A percentile compares a stretch with the other conserved stretches of the same genome.
Evolutionary conservation across 805 yeast genomes (phyloP).

Genomic region (Suhomyces faveliae): DNA sequence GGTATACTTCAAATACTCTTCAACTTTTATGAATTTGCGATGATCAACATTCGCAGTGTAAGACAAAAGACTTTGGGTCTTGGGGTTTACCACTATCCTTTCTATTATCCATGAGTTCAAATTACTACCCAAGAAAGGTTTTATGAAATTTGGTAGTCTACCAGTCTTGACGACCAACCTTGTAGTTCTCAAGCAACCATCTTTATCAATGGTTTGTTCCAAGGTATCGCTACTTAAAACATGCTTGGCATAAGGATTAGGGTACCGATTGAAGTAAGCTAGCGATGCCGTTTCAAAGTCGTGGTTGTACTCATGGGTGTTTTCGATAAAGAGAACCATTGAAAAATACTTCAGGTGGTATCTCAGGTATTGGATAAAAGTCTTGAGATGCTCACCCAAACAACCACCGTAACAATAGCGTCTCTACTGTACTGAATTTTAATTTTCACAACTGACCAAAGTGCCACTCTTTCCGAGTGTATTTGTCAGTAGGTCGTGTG

Average conservation of each 20-base stretch:
- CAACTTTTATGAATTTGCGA: conserved; percentile 70
- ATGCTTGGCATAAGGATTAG: conserved; percentile 81
- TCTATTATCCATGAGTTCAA: conserved; percentile 82
- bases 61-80: conserved; percentile 50
- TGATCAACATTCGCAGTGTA: conserved; percentile 87
- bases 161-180: conserved; percentile 77
- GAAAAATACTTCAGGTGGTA: not conserved
- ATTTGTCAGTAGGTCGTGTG: conserved; percentile 2
- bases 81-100: conserved; percentile 69
- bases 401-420: not conserved
- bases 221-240: conserved; percentile 82
- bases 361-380: not conserved
- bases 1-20: conserved; percentile 65
- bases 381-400: not conserved
- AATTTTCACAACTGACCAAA: not conserved
- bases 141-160: conserved; percentile 74
- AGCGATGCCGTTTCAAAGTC: conserved; percentile 71
- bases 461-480: not conserved
- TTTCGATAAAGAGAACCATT: conserved; percentile 66
- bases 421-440: not conserved
- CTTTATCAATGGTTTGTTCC: conserved; percentile 52
- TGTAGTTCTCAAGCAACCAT: conserved; percentile 69
- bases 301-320: conserved; percentile 55
- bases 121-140: conserved; percentile 68
- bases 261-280: conserved; percentile 63